These are phyloP conservation scores for Areca catechu DNA, from an alignment of 176 grass and related monocot species.

Conservation along the genomic window DNA sequence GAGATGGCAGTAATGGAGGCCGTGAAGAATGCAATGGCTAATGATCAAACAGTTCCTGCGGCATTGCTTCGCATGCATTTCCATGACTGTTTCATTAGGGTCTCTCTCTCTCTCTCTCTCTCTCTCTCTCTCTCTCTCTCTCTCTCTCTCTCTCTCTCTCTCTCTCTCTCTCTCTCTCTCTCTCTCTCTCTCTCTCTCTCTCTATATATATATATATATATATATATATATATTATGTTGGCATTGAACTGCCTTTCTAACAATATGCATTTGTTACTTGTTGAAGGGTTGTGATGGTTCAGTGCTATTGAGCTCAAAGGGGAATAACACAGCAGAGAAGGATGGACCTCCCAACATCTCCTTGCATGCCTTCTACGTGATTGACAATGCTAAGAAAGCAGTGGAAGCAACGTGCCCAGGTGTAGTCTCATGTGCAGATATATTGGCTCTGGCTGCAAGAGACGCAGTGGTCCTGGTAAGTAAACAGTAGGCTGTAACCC, in stretches of 20 bases:
- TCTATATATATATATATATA: no score
- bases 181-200: neutral
- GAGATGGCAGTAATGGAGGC: constrained; percentile 48
- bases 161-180: neutral
- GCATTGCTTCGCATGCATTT: constrained; percentile 62
- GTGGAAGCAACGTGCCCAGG: constrained; percentile 37
- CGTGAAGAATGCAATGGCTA: constrained; percentile 47
- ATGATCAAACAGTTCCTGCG: constrained; percentile 32
- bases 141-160: neutral
- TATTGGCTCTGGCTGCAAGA: constrained; percentile 50
- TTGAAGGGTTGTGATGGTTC: constrained; percentile 59
- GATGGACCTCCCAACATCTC: constrained; percentile 22
- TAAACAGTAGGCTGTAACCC: no score
- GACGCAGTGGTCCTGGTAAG: constrained; percentile 41
- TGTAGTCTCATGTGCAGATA: constrained; percentile 44
- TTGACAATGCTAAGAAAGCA: constrained; percentile 38
- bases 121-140: neutral
- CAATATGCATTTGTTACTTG: neutral
- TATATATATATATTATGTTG: neutral
- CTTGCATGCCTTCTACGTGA: constrained; percentile 39
- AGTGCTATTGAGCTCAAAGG: constrained; percentile 41
- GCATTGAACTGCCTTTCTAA: neutral
- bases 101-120: neutral
- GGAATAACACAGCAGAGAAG: constrained; percentile 29
- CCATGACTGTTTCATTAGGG: constrained; percentile 78